Conservation (phyloP, 139 green algal species). For the Volvox reticuliferus region DNA sequence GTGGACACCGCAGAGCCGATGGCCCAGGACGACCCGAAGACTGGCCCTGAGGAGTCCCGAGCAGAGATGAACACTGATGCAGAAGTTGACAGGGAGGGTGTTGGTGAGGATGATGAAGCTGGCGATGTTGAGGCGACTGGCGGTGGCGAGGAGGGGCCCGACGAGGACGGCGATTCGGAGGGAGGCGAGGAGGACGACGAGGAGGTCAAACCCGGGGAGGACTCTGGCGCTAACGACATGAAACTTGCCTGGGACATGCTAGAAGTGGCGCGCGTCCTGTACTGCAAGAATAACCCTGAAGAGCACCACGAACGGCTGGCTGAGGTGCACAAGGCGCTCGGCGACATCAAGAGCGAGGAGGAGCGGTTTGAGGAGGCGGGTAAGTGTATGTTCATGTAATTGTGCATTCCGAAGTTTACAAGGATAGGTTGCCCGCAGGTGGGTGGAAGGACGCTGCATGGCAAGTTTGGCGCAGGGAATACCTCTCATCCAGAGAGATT, state of each 20-base stretch:
- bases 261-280: slow-evolving; percentile 56
- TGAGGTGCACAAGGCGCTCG: slow-evolving; percentile 53
- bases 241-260: slow-evolving; percentile 76
- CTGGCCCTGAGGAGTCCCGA: too few species aligned
- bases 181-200: neutral
- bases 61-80: too few species aligned
- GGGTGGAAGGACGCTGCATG: too few species aligned
- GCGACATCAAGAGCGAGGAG: slow-evolving; percentile 54
- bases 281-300: neutral
- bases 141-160: neutral
- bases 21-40: too few species aligned
- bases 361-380: slow-evolving; percentile 54
- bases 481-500: too few species aligned
- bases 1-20: too few species aligned
- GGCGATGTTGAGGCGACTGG: neutral
- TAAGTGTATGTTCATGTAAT: neutral
- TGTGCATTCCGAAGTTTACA: too few species aligned
- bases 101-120: too few species aligned
- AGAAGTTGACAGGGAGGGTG: too few species aligned
- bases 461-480: too few species aligned
- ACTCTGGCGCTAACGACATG: slow-evolving; percentile 62
- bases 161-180: neutral
- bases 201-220: slow-evolving; percentile 49
- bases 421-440: too few species aligned
- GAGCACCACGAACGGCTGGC: slow-evolving; percentile 40